Evolutionary conservation across 345 rosid species (phyloP).

Genomic region (Sonneratia caseolaris): DNA sequence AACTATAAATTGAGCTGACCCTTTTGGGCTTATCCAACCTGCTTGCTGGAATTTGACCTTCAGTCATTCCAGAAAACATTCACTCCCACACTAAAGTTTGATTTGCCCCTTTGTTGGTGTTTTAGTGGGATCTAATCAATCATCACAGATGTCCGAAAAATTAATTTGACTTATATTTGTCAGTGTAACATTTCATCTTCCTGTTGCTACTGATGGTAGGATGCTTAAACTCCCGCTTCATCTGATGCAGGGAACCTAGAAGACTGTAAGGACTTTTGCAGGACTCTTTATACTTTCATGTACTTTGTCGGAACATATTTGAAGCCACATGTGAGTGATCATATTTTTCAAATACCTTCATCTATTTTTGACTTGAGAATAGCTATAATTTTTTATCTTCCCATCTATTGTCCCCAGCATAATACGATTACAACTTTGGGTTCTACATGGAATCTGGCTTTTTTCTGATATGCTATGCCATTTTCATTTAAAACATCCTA

Average conservation of each 20-base stretch:
- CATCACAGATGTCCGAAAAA: neutral
- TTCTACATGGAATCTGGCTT: neutral
- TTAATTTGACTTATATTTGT: neutral
- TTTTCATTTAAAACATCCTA: neutral
- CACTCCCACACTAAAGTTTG: too few species aligned
- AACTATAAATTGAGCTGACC: too few species aligned
- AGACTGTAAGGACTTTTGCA: slow-evolving; percentile 35
- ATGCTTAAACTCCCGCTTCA: neutral
- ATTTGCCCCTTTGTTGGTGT: too few species aligned
- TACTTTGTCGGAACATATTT: slow-evolving; percentile 57
- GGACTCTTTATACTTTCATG: slow-evolving; percentile 41
- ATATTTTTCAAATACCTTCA: slow-evolving; percentile 4
- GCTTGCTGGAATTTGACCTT: too few species aligned
- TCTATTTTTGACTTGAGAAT: neutral
- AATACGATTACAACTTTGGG: neutral
- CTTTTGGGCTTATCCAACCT: too few species aligned
- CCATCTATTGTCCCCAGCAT: neutral
- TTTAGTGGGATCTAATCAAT: too few species aligned
- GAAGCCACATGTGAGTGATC: slow-evolving; percentile 60
- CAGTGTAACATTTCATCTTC: too few species aligned
- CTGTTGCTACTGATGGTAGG: neutral
- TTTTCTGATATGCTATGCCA: neutral
- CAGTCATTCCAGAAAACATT: too few species aligned
- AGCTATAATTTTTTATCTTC: neutral
- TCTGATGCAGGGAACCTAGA: slow-evolving; percentile 39